A percentile compares a stretch with the other conserved stretches of the same genome.
Conservation (phyloP, 2,329 filamentous ascomycete genomes). For the Tolypocladium inflatum region DNA sequence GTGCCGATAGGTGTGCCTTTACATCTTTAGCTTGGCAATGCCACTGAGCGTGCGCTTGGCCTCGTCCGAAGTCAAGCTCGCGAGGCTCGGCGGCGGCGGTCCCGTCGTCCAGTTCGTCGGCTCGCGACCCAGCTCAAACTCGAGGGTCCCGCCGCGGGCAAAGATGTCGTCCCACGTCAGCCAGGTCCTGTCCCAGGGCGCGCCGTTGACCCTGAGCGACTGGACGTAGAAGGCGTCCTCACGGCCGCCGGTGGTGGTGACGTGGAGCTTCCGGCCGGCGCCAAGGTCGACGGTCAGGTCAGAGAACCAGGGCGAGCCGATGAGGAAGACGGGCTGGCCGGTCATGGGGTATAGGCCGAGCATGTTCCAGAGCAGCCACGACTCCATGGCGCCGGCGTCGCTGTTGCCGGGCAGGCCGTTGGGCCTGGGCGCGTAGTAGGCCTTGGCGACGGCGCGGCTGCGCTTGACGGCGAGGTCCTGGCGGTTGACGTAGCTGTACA, state of each 20-base stretch:
- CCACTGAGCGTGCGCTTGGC: constrained; percentile 6
- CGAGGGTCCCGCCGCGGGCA: constrained; percentile 49
- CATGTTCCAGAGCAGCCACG: constrained; percentile 60
- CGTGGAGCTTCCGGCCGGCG: constrained; percentile 39
- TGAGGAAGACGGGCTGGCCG: constrained; percentile 57
- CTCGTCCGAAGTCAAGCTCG: constrained; percentile 14
- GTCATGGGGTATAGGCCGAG: constrained; percentile 60
- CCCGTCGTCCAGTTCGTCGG: constrained; percentile 49
- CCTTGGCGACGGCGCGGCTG: constrained; percentile 48
- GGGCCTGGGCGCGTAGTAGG: constrained; percentile 45
- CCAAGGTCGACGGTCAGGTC: constrained; percentile 51
- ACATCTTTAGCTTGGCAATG: background rate
- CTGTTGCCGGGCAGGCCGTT: constrained; percentile 58
- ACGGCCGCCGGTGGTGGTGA: constrained; percentile 42
- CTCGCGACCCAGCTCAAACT: constrained; percentile 51
- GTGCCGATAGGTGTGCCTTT: background rate
- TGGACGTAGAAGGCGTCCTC: constrained; percentile 52
- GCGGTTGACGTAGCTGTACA: constrained; percentile 57
- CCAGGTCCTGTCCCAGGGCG: constrained; percentile 54
- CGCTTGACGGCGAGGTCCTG: constrained; percentile 52
- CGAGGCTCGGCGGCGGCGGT: constrained; percentile 51
- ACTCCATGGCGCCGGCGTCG: constrained; percentile 66
- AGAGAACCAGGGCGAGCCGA: constrained; percentile 54
- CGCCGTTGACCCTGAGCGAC: constrained; percentile 54
- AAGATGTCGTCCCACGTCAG: constrained; percentile 59